Evolutionary conservation across 129 eudicot species (phyloP).

Genomic region (Helianthus tuberosus): DNA sequence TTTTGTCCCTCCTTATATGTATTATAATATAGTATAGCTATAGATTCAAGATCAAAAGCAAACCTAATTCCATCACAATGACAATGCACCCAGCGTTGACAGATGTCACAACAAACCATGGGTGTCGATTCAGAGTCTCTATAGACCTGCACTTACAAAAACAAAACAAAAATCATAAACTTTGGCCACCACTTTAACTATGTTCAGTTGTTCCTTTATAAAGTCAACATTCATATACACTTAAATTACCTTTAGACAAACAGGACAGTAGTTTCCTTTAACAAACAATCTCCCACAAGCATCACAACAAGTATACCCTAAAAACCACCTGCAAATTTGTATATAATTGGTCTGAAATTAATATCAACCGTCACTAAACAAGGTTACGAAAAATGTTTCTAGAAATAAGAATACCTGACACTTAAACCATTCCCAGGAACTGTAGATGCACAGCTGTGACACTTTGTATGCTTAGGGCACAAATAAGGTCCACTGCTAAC

Average conservation of each 20-base stretch:
- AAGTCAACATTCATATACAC: conserved; percentile 6
- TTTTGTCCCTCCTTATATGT: too few species aligned
- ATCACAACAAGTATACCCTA: conserved; percentile 98
- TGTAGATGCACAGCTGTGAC: conserved; percentile 92
- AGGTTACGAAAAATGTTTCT: not conserved
- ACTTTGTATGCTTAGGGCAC: conserved; percentile 93
- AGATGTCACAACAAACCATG: conserved; percentile 94
- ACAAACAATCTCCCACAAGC: conserved; percentile 98
- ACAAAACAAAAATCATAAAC: conserved; percentile 3
- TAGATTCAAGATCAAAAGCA: not conserved
- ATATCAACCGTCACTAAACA: not conserved
- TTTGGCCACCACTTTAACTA: not conserved
- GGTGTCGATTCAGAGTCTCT: conserved; percentile 98
- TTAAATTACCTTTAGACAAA: conserved; percentile 83
- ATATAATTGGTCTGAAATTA: not conserved
- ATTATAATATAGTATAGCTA: too few species aligned
- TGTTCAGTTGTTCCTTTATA: not conserved
- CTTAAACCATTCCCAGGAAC: conserved; percentile 97
- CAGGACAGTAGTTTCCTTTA: conserved; percentile 95
- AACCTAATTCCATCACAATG: conserved; percentile 93
- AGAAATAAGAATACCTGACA: conserved; percentile 56
- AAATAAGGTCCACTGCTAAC: conserved; percentile 89
- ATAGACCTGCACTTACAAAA: conserved; percentile 63
- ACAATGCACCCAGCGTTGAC: conserved; percentile 96
- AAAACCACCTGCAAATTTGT: conserved; percentile 78